Base-by-base conservation (phyloP, 176 grass and related monocot genomes). In the Otatea glauca region DNA sequence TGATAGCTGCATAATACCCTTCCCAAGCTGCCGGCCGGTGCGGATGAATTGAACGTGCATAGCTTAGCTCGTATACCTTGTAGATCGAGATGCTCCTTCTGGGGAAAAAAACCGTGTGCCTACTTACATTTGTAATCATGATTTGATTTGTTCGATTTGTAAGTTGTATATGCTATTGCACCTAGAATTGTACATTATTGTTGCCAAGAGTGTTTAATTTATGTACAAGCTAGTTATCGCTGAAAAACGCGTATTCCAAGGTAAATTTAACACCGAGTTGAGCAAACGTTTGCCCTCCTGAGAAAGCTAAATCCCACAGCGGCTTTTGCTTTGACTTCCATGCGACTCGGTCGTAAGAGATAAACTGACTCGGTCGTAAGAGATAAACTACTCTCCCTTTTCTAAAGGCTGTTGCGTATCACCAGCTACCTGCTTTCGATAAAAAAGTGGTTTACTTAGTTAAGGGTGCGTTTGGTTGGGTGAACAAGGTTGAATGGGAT, bases 271-370 rank as follows among this genome's bases (percentile, higher is more conserved):
- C 9, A 20, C 56, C 7, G 60, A 20, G 71, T 68, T 49, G 51
- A 37, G 34, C 42, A 45, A 6, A 62, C 0, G 24, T 12, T 80
- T 66, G 7, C 12, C 51, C 74, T 60, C 12, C 2, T 4, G 59
- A 11, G 18, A 81, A 75, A 79, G 65, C 43, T 65, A 72, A 78
- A 81, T 67, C 25, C 37, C 6, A 20, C 2, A 43, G 10, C 16
- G 8, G 5, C 63, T 64, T 88, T 83, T 43, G 35, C 74, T 84
- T 84, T 45, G 25, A 24, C 56, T 71, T 78, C 23, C 45, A 47
- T 32, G n/a, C 20, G 69, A 87, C 23, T 59, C 67, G 47, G 66
- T 81, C 59, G 23, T 74, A 20, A 0, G 32, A 41, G 3, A 51
- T 9, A 71, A 72, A 24, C 11, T 9, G 69, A 87, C 23, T 59